Evolutionary conservation across 495 filamentous ascomycete species (phyloP), one percentile per base, ranked within the genome.

Genomic region (Achaetomiella virescens): DNA sequence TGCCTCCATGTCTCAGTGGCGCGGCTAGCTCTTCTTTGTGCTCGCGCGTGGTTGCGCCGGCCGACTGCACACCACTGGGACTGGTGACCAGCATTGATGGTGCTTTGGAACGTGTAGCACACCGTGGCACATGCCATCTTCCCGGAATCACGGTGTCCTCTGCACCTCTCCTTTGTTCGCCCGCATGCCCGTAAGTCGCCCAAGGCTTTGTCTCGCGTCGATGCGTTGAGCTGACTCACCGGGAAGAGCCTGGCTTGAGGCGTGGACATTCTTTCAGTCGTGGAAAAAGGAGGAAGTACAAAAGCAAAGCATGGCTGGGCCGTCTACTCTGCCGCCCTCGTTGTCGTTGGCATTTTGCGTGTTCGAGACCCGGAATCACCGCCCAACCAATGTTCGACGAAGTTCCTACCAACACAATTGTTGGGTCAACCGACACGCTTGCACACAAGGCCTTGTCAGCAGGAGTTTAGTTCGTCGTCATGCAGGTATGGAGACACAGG

Each of bases 201-300:
- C 31, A 38, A 35, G 53, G 53, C 66, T 66, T 66, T 68, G 66
- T 68, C 64, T 61, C 53, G 51, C 56, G 20, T 29, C 20, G 37
- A 52, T 60, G 54, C 57, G 40, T 62, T 54, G 64, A 57, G 63
- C 59, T 66, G 64, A 66, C 56, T 64, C 66, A 62, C 63, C 60
- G 31, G 44, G 10, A 22, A 27, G 21, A 31, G 24, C 29, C 60
- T 59, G 63, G 62, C 63, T 62, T 65, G 62, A 61, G 33, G 25
- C 9, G 21, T 22, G 5, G 25, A 15, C 12, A 17, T 48, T 55
- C 63, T 61, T 62, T 65, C 57, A 59, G 1, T 4, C 15, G 15
- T 15, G 48, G 54, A 61, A 52, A 62, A 64, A 58, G 59, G 44
- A 45, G 53, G 29, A 25, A 29, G 22, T 61, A 68, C 56, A 66